Percentiles rank a stretch among this genome's conserved stretches.
Evolutionary conservation across 345 rosid genomes (phyloP).

Genomic region (Erodium maritimum): DNA sequence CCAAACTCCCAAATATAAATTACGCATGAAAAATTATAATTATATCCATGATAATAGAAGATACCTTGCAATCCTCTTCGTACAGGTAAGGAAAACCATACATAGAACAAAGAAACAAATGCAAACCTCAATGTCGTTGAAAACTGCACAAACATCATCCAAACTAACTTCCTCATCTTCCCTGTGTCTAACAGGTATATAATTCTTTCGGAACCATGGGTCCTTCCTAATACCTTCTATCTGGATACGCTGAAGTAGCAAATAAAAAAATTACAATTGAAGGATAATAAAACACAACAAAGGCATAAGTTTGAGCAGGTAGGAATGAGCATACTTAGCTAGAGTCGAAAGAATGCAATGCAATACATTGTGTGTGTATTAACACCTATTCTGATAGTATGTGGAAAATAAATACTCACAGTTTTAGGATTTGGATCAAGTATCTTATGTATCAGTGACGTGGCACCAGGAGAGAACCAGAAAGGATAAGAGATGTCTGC

Average conservation of each 20-base stretch:
- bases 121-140: constrained; percentile 79
- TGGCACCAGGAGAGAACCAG: constrained; percentile 73
- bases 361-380: too few relatives aligned
- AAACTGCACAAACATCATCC: constrained; percentile 72
- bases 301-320: background rate
- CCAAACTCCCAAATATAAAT: background rate
- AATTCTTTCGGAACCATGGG: constrained; percentile 58
- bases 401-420: constrained; percentile 34
- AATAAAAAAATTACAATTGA: constrained; percentile 3
- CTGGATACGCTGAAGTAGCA: constrained; percentile 56
- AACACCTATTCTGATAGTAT: background rate
- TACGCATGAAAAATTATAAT: background rate
- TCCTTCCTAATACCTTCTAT: constrained; percentile 51
- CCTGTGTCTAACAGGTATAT: constrained; percentile 37
- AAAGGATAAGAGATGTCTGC: constrained; percentile 65
- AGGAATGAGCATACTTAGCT: background rate
- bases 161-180: constrained; percentile 56
- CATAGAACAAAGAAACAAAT: background rate
- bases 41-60: background rate
- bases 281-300: background rate
- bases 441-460: constrained; percentile 56
- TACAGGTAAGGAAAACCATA: background rate
- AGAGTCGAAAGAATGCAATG: too few relatives aligned
- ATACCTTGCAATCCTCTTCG: background rate
- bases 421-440: constrained; percentile 72